Base-by-base conservation (phyloP, 1,284 basidiomycete genomes). In the Cryptococcus sp. region DNA sequence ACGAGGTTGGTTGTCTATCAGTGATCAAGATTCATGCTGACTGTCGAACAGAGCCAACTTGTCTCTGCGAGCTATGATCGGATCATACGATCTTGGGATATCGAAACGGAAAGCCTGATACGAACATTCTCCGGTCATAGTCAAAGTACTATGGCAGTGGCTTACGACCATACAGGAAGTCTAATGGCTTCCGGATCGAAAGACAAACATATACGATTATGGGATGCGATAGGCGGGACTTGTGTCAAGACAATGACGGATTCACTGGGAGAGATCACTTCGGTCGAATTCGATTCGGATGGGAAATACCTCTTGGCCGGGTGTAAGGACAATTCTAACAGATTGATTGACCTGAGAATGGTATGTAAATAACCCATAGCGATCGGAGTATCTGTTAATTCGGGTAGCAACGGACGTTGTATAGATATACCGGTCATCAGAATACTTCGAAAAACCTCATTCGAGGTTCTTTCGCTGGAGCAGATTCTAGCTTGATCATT, bases 381-480 rank as follows among this genome's bases (percentile, higher is more conserved):
- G 23, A 2, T 23, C 2, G 23, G 23, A 23, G 23, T 23, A 23
- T 23, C 2, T 2, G 2, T 23, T 23, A 2, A 23, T 23, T 23
- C 23, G 23, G 4, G 32, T 42, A 77, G 76, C 72, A 74, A 61
- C 67, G 70, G 7, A 77, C 75, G 32, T 59, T 80, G 4, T 76
- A 77, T 51, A 64, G 79, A 3, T 81, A 80, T 65, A 79, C 76
- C 32, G 78, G 79, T 0, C 77, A 80, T 56, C 79, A 79, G 60
- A 81, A 81, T 59, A 80, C 79, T 8, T 77, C 77, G 30, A 79
- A 80, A 59, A 80, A 80, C 67, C 76, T 80, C 42, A 76, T 81
- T 47, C 70, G 79, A 5, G 72, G 72, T 33, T 62, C 68, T 14
- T 81, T 81, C 58, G 76, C 75, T 0, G 53, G 53, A 5, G 69